Evolutionary conservation across 257 asterid species (phyloP), one percentile per base, ranked within the genome.

Genomic region (Capsicum chinense): DNA sequence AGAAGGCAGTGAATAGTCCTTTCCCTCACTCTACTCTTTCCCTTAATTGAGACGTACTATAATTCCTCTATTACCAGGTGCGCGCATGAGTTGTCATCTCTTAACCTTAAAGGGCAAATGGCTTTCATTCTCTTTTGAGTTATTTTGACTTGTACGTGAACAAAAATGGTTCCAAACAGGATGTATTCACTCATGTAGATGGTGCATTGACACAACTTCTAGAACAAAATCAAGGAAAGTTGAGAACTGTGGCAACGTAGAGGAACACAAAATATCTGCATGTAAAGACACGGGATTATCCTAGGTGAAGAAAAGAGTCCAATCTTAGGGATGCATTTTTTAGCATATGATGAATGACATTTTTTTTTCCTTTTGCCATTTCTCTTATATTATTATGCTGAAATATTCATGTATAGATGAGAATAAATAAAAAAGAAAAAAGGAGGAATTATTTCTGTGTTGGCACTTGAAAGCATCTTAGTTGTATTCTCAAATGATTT

Each of bases 101-200:
- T 11, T 58, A 42, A 7, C 57, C 80, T 73, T 73, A 39, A 60
- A 42, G 35, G 74, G 19, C 14, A n/a, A 39, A 33, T 7, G 21
- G 78, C 21, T 21, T 62, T 39, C 14, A 47, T 26, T 64, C 9
- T 15, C 56, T 48, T 82, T 33, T 82, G 56, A 82, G 48, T 42
- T 66, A 48, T 47, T 67, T 69, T n/a, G 54, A 21, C 50, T 37
- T 89, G 79, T 91, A 93, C 95, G 88, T 93, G 9, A 92, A 93
- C 80, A 95, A 95, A 87, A 89, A 67, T 86, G 91, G 85, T 80
- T 79, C 91, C 59, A 90, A 89, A 85, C 83, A 79, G 71, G 94
- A 93, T 60, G 93, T 93, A 42, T 91, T 88, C 83, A 57, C 87
- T 56, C 86, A 91, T 71, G 90, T 93, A 15, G 92, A 93, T 85